A percentile compares a stretch with the other conserved stretches of the same genome.
These are phyloP conservation scores for Monilinia laxa DNA, from an alignment of 2,329 filamentous ascomycete genomes.

Conservation along the genomic window DNA sequence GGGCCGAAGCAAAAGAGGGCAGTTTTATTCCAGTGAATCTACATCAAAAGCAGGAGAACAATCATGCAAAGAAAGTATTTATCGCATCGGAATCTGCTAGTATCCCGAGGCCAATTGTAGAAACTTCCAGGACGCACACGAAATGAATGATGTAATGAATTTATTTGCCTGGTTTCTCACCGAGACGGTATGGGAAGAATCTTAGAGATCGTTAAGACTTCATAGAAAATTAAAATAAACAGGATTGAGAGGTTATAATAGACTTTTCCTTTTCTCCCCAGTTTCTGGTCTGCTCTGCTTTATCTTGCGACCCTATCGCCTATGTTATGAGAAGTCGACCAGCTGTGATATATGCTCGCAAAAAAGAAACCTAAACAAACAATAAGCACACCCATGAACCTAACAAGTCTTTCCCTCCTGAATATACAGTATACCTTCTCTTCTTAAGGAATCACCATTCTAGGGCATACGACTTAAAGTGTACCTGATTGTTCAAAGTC, in stretches of 20 bases:
- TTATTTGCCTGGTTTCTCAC: not conserved
- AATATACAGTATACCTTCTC: not conserved
- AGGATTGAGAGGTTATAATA: not conserved
- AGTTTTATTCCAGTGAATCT: no score
- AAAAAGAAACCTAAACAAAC: not conserved
- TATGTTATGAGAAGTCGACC: not conserved
- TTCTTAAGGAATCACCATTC: not conserved
- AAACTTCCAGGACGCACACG: not conserved
- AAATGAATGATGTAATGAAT: not conserved
- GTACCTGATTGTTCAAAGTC: not conserved
- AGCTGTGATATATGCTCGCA: not conserved
- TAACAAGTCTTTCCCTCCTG: not conserved
- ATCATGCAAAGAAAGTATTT: not conserved
- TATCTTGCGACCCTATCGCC: not conserved
- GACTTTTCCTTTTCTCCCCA: not conserved
- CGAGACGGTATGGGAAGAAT: not conserved
- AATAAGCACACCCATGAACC: not conserved
- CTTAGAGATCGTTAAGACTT: no score
- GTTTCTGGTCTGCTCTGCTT: not conserved
- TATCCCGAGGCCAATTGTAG: not conserved
- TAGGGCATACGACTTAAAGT: not conserved
- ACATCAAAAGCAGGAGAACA: not conserved
- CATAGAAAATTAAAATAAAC: not conserved
- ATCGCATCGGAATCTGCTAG: not conserved
- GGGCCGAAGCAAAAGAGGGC: no score